Evolutionary conservation across 148 eudicot genomes (phyloP), one percentile per base, ranked within the genome.

Genomic region (Persicaria tinctoria): DNA sequence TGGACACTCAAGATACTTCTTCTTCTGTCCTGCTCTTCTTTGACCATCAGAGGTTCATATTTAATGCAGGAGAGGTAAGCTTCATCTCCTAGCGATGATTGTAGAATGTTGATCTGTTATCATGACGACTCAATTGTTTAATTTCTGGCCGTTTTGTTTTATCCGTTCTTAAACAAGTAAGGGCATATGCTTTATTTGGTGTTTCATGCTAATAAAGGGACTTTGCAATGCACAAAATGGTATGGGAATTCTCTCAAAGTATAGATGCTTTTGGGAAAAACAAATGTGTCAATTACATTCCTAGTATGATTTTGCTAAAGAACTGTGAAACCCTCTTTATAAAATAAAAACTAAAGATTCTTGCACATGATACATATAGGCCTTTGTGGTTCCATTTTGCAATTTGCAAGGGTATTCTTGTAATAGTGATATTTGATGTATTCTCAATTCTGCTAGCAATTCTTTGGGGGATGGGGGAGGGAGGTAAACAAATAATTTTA

Each of bases 41-140:
- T 73, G 98, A 94, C 84, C 86, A 89, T 73, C 98, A 90, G 78
- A 85, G 97, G 78, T 88, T 91, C 78, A 87, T 94, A 64, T 94
- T 94, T 57, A 94, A 94, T 83, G 98, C 98, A n/a, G 98, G 98
- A 78, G 98, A 94, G 89, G 98, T 91, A 83, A 86, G 86, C 54
- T 68, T 64, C 51, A 38, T 41, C 59, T 9, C 38, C 41, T 62
- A 10, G 45, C 16, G 13, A 41, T 17, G 41, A 13, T 64, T 48
- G 32, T 14, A 2, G 41, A 8, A 54, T 46, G 3, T 66, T 50
- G 14, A 47, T 27, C 12, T 68, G 11, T 48, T 60, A 45, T 57
- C 9, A 18, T 23, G 3, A 48, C n/a, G n/a, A 10, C 12, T 16
- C 14, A 4, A 72, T 17, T 72, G 2, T 50, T 17, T 47, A 38